Evolutionary conservation across 129 eudicot species (phyloP).

Genomic region (Logfia minima): DNA sequence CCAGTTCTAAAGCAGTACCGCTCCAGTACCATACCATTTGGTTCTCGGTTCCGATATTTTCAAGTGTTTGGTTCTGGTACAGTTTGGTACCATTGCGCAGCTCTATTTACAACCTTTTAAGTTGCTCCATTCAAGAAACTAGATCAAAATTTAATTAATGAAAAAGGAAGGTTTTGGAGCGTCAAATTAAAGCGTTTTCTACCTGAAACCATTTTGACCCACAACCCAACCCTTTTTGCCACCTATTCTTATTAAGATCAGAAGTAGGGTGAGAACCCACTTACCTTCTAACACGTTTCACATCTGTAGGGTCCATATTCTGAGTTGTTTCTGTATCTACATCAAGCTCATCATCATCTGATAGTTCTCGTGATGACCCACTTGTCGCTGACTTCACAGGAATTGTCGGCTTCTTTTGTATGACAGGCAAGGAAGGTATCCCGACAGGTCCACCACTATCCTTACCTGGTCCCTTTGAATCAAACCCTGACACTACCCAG

Average conservation of each 20-base stretch:
- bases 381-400: slow-evolving; percentile 89
- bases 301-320: slow-evolving; percentile 83
- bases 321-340: slow-evolving; percentile 76
- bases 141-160: not conserved
- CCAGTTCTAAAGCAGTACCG: not conserved
- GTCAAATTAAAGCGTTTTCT: not conserved
- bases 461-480: slow-evolving; percentile 53
- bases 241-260: not conserved
- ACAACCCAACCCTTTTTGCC: not conserved
- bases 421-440: slow-evolving; percentile 66
- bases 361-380: slow-evolving; percentile 85
- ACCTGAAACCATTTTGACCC: not conserved
- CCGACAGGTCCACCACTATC: slow-evolving; percentile 56
- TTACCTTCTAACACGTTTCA: slow-evolving; percentile 95
- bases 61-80: no score
- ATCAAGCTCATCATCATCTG: slow-evolving; percentile 93
- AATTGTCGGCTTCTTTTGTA: slow-evolving; percentile 57
- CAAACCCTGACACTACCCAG: slow-evolving; percentile 39
- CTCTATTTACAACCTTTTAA: not conserved
- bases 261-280: slow-evolving; percentile 10
- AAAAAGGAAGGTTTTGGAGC: not conserved
- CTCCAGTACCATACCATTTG: no score
- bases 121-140: not conserved
- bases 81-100: not conserved
- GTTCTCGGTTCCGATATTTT: no score